Evolutionary conservation across 2,329 filamentous ascomycete species (phyloP).

Genomic region (Nothophoma quercina): DNA sequence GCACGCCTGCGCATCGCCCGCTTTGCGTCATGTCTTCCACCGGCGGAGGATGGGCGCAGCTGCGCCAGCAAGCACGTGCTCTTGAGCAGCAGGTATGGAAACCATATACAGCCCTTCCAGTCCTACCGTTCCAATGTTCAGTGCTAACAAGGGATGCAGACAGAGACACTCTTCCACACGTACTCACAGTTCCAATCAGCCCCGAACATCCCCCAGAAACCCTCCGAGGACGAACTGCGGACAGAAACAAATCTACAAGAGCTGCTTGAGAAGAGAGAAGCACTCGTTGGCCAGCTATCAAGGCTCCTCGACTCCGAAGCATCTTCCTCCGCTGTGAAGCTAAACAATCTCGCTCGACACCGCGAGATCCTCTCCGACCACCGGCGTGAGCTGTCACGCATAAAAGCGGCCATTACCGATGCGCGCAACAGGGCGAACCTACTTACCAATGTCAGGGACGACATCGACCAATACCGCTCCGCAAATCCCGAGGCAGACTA

Average conservation of each 20-base stretch:
- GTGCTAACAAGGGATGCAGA: slow-evolving; percentile 62
- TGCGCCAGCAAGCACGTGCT: slow-evolving; percentile 88
- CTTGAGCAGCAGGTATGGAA: slow-evolving; percentile 87
- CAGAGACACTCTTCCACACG: slow-evolving; percentile 79
- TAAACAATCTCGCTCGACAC: slow-evolving; percentile 91
- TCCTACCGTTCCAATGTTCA: slow-evolving; percentile 21
- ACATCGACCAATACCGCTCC: slow-evolving; percentile 88
- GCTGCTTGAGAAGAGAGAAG: slow-evolving; percentile 84
- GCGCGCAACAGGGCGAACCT: slow-evolving; percentile 89
- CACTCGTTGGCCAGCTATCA: slow-evolving; percentile 79
- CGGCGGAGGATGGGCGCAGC: slow-evolving; percentile 79
- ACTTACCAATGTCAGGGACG: slow-evolving; percentile 85
- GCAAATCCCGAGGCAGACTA: slow-evolving; percentile 94
- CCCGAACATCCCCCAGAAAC: slow-evolving; percentile 79
- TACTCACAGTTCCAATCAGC: slow-evolving; percentile 92
- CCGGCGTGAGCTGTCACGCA: slow-evolving; percentile 78
- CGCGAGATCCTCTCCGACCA: slow-evolving; percentile 90
- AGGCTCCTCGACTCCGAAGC: slow-evolving; percentile 94
- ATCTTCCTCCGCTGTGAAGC: slow-evolving; percentile 91
- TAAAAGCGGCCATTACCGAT: slow-evolving; percentile 76
- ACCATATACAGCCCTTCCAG: slow-evolving; percentile 5
- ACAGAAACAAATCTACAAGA: slow-evolving; percentile 85
- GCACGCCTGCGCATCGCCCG: too few species aligned
- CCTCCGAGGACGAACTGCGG: slow-evolving; percentile 81
- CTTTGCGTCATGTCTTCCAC: slow-evolving; percentile 48